A percentile compares a stretch with the other conserved stretches of the same genome.
These are phyloP conservation scores for Neofusicoccum kwambonambiense DNA, from an alignment of 2,329 filamentous ascomycete species.

Conservation along the genomic window DNA sequence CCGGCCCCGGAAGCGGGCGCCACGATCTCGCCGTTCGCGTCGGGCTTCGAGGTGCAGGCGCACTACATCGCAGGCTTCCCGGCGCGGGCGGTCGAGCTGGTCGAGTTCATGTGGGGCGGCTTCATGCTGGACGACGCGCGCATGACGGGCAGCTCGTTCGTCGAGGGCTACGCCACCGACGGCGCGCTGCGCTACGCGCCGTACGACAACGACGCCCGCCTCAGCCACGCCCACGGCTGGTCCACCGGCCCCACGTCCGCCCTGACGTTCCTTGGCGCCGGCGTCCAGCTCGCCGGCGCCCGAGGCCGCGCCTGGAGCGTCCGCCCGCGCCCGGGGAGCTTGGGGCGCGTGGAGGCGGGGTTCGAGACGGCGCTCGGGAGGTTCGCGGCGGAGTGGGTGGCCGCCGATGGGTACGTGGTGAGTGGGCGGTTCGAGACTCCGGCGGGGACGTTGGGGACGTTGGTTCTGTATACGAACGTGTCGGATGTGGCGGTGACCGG, in stretches of 20 bases:
- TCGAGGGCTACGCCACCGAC: constrained; percentile 59
- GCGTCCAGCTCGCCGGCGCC: constrained; percentile 41
- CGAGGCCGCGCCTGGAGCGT: constrained; percentile 46
- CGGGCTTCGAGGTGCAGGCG: constrained; percentile 60
- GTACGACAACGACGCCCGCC: constrained; percentile 24
- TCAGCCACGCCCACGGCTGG: constrained; percentile 43
- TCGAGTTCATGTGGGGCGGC: no score
- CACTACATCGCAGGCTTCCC: constrained; percentile 52
- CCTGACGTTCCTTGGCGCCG: constrained; percentile 44
- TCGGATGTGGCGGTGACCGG: not conserved
- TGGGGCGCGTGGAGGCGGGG: constrained; percentile 44
- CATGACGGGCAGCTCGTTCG: constrained; percentile 26
- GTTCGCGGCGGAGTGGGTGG: constrained; percentile 18
- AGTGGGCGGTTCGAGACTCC: not conserved
- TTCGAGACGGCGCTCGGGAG: constrained; percentile 46
- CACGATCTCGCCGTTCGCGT: constrained; percentile 59
- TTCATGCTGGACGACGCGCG: no score
- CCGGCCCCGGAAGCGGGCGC: constrained; percentile 53
- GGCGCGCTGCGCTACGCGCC: constrained; percentile 50
- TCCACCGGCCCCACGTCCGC: constrained; percentile 33
- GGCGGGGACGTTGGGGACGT: not conserved
- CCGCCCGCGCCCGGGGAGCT: constrained; percentile 46
- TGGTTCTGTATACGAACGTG: constrained; percentile 23
- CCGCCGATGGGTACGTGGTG: not conserved
- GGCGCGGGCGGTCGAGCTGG: constrained; percentile 49